These are phyloP conservation scores for Tolypocladium guangdongense DNA, from an alignment of 2,329 filamentous ascomycete genomes.

Conservation along the genomic window DNA sequence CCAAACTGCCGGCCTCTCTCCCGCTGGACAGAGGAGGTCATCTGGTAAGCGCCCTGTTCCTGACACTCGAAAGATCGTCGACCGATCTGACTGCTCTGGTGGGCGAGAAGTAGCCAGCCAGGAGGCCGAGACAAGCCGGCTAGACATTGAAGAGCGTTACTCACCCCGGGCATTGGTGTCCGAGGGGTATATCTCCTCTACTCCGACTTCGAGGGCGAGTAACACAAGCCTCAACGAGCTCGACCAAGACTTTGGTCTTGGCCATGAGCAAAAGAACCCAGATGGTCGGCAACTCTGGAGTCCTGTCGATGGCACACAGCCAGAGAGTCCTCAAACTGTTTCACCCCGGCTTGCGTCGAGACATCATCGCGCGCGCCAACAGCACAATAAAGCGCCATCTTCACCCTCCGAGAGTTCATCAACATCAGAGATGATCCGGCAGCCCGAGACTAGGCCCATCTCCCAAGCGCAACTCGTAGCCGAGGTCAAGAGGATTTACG, in stretches of 20 bases:
- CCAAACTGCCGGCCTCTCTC: background rate
- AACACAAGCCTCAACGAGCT: slow-evolving; percentile 10
- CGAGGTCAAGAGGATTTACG: slow-evolving; percentile 77
- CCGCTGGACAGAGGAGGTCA: background rate
- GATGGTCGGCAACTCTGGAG: slow-evolving; percentile 17
- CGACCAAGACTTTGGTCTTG: slow-evolving; percentile 11
- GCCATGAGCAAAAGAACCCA: slow-evolving; percentile 9
- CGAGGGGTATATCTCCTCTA: slow-evolving; percentile 8
- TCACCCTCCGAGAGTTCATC: slow-evolving; percentile 2
- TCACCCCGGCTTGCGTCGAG: background rate
- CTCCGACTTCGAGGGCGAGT: slow-evolving; percentile 9
- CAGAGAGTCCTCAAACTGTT: slow-evolving; percentile 3
- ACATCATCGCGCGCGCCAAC: background rate
- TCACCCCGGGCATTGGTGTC: slow-evolving; percentile 14
- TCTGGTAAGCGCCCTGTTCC: slow-evolving; percentile 5
- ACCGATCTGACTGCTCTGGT: slow-evolving; percentile 1
- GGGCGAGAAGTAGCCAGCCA: slow-evolving; percentile 3
- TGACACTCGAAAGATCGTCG: background rate
- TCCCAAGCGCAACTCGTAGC: slow-evolving; percentile 68
- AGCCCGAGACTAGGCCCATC: slow-evolving; percentile 58
- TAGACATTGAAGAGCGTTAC: slow-evolving; percentile 14
- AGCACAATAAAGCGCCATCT: background rate
- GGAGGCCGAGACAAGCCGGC: slow-evolving; percentile 6
- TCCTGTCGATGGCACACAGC: slow-evolving; percentile 11
- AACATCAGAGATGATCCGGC: slow-evolving; percentile 6